phyloP scores from a whole-genome alignment of 352 stramenopile genomes.

The Phytopythium chamaehyphon region DNA sequence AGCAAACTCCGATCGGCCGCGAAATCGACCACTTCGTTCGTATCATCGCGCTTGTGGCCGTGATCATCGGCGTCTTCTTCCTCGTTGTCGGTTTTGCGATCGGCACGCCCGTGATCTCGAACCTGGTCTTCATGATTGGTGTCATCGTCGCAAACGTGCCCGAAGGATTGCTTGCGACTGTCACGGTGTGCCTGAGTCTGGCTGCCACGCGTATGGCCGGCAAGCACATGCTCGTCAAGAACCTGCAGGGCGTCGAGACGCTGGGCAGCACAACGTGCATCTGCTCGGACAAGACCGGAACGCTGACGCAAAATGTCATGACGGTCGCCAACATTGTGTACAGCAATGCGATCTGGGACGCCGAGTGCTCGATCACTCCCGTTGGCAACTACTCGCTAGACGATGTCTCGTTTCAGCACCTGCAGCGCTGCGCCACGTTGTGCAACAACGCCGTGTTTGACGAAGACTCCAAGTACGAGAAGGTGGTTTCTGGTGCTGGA shows the following conservation, averaged over 20 bases:
- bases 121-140: constrained; percentile 87
- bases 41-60: constrained; percentile 54
- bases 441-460: constrained; percentile 91
- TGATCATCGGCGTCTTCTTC: constrained; percentile 55
- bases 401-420: constrained; percentile 44
- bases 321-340: constrained; percentile 86
- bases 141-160: constrained; percentile 96
- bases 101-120: constrained; percentile 13
- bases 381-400: constrained; percentile 48
- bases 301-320: constrained; percentile 94
- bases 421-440: constrained; percentile 84
- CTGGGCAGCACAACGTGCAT: constrained; percentile 71
- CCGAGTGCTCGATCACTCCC: constrained; percentile 72
- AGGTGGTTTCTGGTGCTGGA: constrained; percentile 19
- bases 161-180: constrained; percentile 88
- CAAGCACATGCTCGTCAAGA: constrained; percentile 94
- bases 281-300: constrained; percentile 95
- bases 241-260: constrained; percentile 91
- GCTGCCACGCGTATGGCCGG: constrained; percentile 86
- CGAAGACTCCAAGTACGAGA: constrained; percentile 67
- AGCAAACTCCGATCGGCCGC: constrained; percentile 50
- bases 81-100: constrained; percentile 57
- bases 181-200: constrained; percentile 91
- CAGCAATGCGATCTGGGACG: constrained; percentile 66
- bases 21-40: constrained; percentile 75